Evolutionary conservation across 108 stramenopile genomes (phyloP).

Genomic region (Cyclotella baltica): DNA sequence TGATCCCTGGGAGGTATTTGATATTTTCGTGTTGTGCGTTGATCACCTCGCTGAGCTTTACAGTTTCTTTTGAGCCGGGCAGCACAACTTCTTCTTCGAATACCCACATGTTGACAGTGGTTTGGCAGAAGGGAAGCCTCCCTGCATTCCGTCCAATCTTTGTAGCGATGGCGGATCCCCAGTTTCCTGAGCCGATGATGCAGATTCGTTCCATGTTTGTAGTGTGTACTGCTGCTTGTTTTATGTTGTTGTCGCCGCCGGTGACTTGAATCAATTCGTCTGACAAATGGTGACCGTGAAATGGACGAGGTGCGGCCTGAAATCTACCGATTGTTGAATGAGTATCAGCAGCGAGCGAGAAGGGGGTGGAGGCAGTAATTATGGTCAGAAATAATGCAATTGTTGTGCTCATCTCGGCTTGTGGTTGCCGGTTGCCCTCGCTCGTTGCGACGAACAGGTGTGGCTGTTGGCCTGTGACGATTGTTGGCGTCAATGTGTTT

Average conservation of each 20-base stretch:
- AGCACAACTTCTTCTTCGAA: conserved; percentile 62
- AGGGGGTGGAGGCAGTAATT: not conserved
- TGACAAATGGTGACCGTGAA: not conserved
- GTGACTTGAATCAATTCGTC: not conserved
- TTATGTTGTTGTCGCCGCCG: not conserved
- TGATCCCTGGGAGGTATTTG: conserved; percentile 95
- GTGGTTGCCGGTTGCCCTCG: not conserved
- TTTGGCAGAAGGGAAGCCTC: conserved; percentile 73
- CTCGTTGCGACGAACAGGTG: too few relatives aligned
- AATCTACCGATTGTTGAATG: not conserved
- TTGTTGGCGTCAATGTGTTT: too few relatives aligned
- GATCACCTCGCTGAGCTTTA: conserved; percentile 90
- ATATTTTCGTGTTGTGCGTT: conserved; percentile 95
- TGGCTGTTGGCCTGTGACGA: too few relatives aligned
- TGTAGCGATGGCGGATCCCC: conserved; percentile 92
- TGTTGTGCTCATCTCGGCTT: not conserved
- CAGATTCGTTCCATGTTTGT: conserved; percentile 71
- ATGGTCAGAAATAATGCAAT: not conserved
- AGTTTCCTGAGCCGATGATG: conserved; percentile 95
- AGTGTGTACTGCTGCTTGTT: too few relatives aligned
- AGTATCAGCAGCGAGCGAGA: not conserved
- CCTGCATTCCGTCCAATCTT: conserved; percentile 84
- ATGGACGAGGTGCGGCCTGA: not conserved
- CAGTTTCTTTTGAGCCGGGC: conserved; percentile 8
- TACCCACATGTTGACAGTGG: conserved; percentile 94